Percentiles rank a stretch among this genome's conserved stretches.
phyloP scores from a whole-genome alignment of 2,329 filamentous ascomycete genomes.

The Neoarthrinium moseri region DNA sequence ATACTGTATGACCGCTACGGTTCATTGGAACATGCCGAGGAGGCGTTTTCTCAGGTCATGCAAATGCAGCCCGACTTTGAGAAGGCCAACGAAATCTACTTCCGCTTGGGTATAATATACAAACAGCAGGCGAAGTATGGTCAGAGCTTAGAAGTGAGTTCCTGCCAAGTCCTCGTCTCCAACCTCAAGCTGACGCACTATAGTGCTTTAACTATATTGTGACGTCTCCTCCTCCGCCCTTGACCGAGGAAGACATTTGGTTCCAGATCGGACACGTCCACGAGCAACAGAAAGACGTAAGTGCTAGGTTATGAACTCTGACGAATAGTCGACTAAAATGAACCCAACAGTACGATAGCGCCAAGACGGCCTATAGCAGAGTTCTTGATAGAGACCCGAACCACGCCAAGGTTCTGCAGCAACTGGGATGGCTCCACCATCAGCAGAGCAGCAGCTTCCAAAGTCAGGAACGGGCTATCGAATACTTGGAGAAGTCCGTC shows the following conservation, averaged over 20 bases:
- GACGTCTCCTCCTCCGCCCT: conserved; percentile 81
- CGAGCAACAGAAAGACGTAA: conserved; percentile 96
- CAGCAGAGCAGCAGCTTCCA: conserved; percentile 89
- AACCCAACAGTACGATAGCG: conserved; percentile 89
- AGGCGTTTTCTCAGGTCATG: conserved; percentile 98
- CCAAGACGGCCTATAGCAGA: conserved; percentile 87
- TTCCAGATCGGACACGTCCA: conserved; percentile 99
- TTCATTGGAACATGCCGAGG: conserved; percentile 93
- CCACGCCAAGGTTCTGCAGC: conserved; percentile 96
- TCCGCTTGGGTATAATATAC: conserved; percentile 98
- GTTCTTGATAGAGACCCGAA: conserved; percentile 93
- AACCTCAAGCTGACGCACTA: conserved; percentile 22
- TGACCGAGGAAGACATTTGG: conserved; percentile 98
- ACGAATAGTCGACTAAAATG: too few relatives aligned
- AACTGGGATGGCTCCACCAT: conserved; percentile 96
- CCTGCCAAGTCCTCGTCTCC: not conserved
- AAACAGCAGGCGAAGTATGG: conserved; percentile 95
- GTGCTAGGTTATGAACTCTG: conserved; percentile 33
- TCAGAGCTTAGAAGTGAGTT: conserved; percentile 82
- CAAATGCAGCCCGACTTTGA: conserved; percentile 96
- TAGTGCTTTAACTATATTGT: conserved; percentile 99
- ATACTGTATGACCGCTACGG: conserved; percentile 97
- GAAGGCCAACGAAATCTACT: conserved; percentile 99
- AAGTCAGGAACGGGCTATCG: conserved; percentile 93
- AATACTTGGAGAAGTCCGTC: conserved; percentile 96